Base-by-base conservation (phyloP, 345 rosid genomes). In the Hirschfeldia incana region DNA sequence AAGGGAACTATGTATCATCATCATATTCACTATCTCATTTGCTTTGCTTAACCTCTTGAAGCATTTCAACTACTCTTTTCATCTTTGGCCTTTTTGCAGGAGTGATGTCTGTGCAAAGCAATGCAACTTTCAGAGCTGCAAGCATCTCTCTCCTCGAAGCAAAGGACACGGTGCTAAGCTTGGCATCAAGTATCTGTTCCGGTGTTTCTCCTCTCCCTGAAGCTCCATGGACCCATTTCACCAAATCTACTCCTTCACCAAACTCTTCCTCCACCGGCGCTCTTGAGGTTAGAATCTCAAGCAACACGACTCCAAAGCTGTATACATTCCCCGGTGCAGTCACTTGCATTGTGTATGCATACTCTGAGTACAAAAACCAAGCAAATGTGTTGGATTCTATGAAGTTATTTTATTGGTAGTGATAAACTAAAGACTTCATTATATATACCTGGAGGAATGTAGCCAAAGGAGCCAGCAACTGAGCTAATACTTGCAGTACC, bases 61-160 rank as follows among this genome's bases (percentile, higher is more conserved):
- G 94, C 87, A 96, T 85, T 84, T 92, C 97, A 69, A 91, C 86
- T 3, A 92, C 97, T 73, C 84, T 91, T 84, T 92, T 96, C 98
- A 96, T 92, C 77, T 91, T 90, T 37, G 99, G 99, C 64, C 98
- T 88, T 74, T 87, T 82, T 0, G 94, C 92, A 26, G 97, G 97
- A 33, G 87, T 85, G 72, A 74, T 73, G 34, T 88, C 91, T 0
- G 98, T 93, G 85, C 99, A 96, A 36, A 88, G 82, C 64, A 96
- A 80, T 44, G 97, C 99, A 32, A 96, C 84, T 84, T 92, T 92
- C 76, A 96, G 87, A 76, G 96, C 97, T n/a, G 91, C 90, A 73
- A 95, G 92, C 99, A 95, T 95, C 78, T 95, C 98, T 83, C 84
- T 89, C 82, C 99, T 86, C 99, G 98, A 95, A 15, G 85, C 87